A percentile compares a stretch with the other conserved stretches of the same genome.
These are phyloP conservation scores for Microthlaspi erraticum DNA, from an alignment of 345 rosid genomes.

Conservation along the genomic window DNA sequence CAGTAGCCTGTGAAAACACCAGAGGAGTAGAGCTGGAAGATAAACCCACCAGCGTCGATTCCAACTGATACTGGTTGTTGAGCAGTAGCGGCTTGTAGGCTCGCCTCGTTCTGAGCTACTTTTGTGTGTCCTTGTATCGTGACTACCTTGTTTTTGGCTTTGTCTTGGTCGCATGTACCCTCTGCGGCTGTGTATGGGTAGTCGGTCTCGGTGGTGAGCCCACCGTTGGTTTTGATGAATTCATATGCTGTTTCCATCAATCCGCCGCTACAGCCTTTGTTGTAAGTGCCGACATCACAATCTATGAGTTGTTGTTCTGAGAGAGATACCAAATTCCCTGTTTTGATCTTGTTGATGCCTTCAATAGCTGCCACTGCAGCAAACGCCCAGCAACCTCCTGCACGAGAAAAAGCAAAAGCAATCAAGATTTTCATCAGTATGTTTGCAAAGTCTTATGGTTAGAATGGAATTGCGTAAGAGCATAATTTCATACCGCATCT, in stretches of 20 bases:
- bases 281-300: conserved; percentile 51
- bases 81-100: conserved; percentile 64
- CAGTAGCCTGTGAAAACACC: conserved; percentile 76
- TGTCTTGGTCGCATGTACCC: conserved; percentile 49
- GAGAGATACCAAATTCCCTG: conserved; percentile 63
- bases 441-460: conserved; percentile 21
- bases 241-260: conserved; percentile 69
- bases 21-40: conserved; percentile 66
- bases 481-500: conserved; percentile 64
- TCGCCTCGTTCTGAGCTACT: conserved; percentile 59
- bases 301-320: conserved; percentile 93
- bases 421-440: conserved; percentile 17
- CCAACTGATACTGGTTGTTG: conserved; percentile 85
- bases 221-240: conserved; percentile 58
- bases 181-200: conserved; percentile 69
- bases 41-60: conserved; percentile 67
- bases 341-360: conserved; percentile 74
- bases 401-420: conserved; percentile 13
- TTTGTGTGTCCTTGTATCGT: conserved; percentile 53
- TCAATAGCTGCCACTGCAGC: conserved; percentile 88
- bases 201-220: conserved; percentile 57
- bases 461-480: conserved; percentile 18
- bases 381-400: conserved; percentile 98
- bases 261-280: conserved; percentile 85
- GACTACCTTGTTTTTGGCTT: conserved; percentile 48